These are phyloP conservation scores for Aspergillus haitiensis DNA, from an alignment of 495 filamentous ascomycete genomes.

Conservation along the genomic window DNA sequence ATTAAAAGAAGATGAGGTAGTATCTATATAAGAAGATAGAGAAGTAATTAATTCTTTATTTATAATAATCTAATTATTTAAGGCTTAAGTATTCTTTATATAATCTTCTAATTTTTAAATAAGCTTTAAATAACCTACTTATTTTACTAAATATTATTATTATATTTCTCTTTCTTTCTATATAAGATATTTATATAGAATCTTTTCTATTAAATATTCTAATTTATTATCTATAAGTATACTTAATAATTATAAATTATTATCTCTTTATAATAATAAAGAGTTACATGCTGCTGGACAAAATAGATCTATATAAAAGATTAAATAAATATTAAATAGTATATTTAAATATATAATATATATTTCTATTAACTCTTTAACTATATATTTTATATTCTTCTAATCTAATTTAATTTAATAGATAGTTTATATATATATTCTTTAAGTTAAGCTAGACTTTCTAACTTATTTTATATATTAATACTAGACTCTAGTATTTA, in stretches of 20 bases:
- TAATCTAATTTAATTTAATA: not conserved
- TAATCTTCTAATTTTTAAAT: not conserved
- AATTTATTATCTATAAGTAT: not conserved
- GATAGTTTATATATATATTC: not conserved
- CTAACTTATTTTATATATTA: not conserved
- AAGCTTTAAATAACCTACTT: not conserved
- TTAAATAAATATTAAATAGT: not conserved
- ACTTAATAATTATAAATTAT: not conserved
- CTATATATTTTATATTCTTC: not conserved
- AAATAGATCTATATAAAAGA: conserved; percentile 3
- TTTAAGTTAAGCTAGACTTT: not conserved
- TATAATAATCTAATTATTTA: not conserved
- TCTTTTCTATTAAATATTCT: not conserved
- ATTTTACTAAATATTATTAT: not conserved
- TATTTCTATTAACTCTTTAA: not conserved
- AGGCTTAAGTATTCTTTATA: not conserved
- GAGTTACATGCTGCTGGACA: not conserved
- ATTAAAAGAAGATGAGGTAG: too few relatives aligned
- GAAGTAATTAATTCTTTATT: too few relatives aligned
- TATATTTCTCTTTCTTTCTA: not conserved
- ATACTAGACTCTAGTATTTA: not conserved
- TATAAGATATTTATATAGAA: not conserved
- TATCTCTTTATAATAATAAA: not conserved
- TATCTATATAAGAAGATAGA: too few relatives aligned
- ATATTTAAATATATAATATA: conserved; percentile 4